Percentiles rank a stretch among this genome's conserved stretches.
Conservation (phyloP, 2,329 filamentous ascomycete genomes). For the Aaosphaeria arxii region DNA sequence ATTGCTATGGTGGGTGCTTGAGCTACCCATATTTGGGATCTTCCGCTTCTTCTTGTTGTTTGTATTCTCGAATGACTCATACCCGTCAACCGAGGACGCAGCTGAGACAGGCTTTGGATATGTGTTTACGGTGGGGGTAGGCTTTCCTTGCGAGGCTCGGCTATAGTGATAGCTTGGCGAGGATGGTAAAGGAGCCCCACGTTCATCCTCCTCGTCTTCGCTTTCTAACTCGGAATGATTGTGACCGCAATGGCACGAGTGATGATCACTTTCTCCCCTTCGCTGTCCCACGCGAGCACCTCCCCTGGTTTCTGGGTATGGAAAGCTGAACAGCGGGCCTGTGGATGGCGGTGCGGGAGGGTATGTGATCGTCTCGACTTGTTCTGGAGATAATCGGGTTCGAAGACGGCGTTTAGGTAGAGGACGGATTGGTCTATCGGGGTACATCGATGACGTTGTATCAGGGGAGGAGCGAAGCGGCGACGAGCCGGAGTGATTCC, state of each 20-base stretch:
- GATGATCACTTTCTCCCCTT: constrained; percentile 52
- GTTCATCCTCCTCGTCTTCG: constrained; percentile 55
- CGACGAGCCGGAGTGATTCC: constrained; percentile 34
- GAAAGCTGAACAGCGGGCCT: constrained; percentile 74
- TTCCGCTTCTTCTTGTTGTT: constrained; percentile 99
- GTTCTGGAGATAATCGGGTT: constrained; percentile 81
- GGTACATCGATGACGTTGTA: constrained; percentile 75
- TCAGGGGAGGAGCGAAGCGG: constrained; percentile 54
- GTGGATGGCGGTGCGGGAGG: constrained; percentile 71
- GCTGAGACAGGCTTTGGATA: constrained; percentile 52
- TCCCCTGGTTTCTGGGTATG: constrained; percentile 40
- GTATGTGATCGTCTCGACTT: constrained; percentile 77
- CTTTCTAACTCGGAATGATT: constrained; percentile 54
- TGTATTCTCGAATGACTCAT: constrained; percentile 96
- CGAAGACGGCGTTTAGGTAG: constrained; percentile 85
- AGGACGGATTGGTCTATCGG: constrained; percentile 88
- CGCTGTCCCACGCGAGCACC: constrained; percentile 37
- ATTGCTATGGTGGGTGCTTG: constrained; percentile 54
- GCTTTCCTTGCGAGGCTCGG: constrained; percentile 24
- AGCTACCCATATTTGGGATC: constrained; percentile 83
- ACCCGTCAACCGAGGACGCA: constrained; percentile 75
- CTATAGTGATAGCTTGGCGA: constrained; percentile 40
- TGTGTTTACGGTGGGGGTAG: constrained; percentile 24
- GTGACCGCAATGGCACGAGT: constrained; percentile 45
- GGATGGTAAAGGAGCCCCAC: constrained; percentile 38